phyloP scores from a whole-genome alignment of 179 eudicot species.

The Spinacia oleracea region DNA sequence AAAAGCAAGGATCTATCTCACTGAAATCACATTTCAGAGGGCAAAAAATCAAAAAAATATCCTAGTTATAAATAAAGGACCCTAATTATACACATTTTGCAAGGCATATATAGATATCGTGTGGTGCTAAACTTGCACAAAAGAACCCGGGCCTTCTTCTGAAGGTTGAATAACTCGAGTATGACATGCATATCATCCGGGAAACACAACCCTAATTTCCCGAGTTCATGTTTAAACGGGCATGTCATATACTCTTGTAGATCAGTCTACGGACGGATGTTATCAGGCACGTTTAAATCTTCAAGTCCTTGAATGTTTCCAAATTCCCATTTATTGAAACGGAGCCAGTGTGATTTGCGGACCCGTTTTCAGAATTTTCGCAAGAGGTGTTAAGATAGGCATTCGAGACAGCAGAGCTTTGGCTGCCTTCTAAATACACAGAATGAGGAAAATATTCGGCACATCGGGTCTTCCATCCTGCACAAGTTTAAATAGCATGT shows the following conservation, averaged over 20 bases:
- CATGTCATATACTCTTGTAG: constrained; percentile 12
- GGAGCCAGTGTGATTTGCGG: constrained; percentile 28
- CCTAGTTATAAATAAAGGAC: constrained; percentile 23
- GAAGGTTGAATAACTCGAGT: constrained; percentile 9
- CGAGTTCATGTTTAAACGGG: constrained; percentile 16
- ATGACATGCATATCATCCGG: constrained; percentile 13
- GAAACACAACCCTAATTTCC: not conserved
- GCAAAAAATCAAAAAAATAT: constrained; percentile 23
- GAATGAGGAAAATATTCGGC: constrained; percentile 82
- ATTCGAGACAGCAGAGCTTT: constrained; percentile 58
- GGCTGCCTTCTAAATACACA: constrained; percentile 70
- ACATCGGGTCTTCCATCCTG: constrained; percentile 84
- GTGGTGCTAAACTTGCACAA: constrained; percentile 23
- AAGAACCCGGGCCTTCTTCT: constrained; percentile 4
- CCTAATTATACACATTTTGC: constrained; percentile 31
- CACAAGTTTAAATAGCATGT: constrained; percentile 12
- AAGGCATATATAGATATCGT: constrained; percentile 24
- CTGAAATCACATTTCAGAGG: constrained; percentile 14
- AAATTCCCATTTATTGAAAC: constrained; percentile 56
- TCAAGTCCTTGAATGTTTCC: constrained; percentile 56
- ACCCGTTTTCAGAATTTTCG: constrained; percentile 48
- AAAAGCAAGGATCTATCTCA: constrained; percentile 23
- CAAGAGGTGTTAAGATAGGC: constrained; percentile 36
- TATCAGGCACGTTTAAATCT: constrained; percentile 35
- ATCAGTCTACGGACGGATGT: constrained; percentile 21